Evolutionary conservation across 495 filamentous ascomycete genomes (phyloP), one percentile per base, ranked within the genome.

Genomic region (Bacidia gigantensis): DNA sequence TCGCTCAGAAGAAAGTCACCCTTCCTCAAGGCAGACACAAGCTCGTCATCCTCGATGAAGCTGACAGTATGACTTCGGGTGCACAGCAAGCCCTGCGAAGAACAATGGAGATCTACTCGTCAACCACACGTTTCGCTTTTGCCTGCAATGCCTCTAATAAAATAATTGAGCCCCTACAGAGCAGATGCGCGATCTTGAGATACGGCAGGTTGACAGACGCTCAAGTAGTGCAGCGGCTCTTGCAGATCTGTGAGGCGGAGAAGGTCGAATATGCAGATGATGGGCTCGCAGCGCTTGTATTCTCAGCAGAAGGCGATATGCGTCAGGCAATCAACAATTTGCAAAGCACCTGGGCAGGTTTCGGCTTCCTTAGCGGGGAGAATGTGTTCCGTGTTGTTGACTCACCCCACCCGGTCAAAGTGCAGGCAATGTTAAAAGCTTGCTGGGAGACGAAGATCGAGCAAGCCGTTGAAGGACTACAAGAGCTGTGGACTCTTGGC

Each of bases 381-480:
- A 97, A 97, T 65, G 92, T 99, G 1, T 99, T 99, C 71, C 89
- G 86, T 56, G 93, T 99, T 0, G 92, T 99, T 21, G 92, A 99
- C 67, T 86, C 82, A 46, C 92, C 92, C 26, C 92, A 99, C 69
- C 92, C 92, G 10, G 86, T 99, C 63, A 96, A 95, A 66, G 87
- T 99, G 35, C 92, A 99, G 72, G 88, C 86, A 11, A 95, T 99
- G 84, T 78, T 99, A 61, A 97, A 95, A 72, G 85, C 89, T 17
- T 96, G 92, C 65, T 85, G 88, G 69, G 89, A 97, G 65, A 82
- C 84, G 11, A 87, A 89, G 54, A 75, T 97, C 3, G 92, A 96
- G 62, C 74, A 77, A 25, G 92, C 93, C 3, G 68, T 99, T 53
- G 87, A 94, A 53, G 80, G 75, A 7, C 70, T 99, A 56, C 86